Conservation (phyloP, 495 filamentous ascomycete genomes). For the Penicillium turbatum region DNA sequence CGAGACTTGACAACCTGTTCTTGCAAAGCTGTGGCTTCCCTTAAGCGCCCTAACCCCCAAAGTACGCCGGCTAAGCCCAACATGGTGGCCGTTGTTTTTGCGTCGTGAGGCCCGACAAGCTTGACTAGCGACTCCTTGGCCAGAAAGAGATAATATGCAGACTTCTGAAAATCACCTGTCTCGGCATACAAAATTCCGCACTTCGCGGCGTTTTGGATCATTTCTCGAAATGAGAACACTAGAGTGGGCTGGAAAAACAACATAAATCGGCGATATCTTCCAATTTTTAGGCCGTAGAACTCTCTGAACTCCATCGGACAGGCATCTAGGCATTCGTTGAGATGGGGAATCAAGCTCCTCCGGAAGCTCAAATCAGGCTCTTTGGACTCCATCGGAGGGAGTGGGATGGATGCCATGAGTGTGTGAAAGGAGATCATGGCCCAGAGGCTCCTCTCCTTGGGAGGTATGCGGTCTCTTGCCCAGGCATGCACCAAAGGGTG, state of each 20-base stretch:
- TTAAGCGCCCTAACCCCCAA: background rate
- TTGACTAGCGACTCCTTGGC: background rate
- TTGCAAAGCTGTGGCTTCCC: background rate
- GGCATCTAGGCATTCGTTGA: background rate
- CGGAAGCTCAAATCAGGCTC: background rate
- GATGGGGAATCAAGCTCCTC: background rate
- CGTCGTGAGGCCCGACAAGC: background rate
- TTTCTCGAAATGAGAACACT: background rate
- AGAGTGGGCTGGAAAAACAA: background rate
- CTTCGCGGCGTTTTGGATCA: conserved; percentile 1
- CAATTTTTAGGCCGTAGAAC: background rate
- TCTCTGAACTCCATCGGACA: background rate
- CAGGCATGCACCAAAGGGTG: conserved; percentile 1
- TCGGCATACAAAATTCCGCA: background rate
- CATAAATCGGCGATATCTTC: background rate
- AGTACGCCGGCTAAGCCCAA: background rate
- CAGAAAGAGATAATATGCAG: background rate
- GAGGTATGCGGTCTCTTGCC: background rate
- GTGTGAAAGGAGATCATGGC: background rate
- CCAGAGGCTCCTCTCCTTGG: background rate
- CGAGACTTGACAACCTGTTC: background rate
- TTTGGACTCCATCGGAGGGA: background rate
- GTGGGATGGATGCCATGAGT: background rate
- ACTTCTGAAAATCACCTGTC: background rate
- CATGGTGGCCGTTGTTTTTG: background rate